Base-by-base conservation (phyloP, 208 protist genomes). In the Blastocrithidia nonstop region DNA sequence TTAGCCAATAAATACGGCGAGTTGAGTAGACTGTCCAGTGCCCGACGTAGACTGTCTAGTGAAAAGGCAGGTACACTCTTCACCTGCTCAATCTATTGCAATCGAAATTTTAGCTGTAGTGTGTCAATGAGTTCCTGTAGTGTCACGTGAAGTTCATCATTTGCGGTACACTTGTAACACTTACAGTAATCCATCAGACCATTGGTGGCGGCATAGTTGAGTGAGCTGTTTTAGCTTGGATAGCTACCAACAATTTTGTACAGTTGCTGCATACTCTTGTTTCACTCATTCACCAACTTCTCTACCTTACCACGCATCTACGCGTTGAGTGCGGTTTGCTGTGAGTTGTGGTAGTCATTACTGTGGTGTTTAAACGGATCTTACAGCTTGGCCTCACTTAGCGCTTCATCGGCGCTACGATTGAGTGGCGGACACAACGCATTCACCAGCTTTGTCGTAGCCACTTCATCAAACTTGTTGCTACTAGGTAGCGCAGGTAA, bases 321-420 rank as follows among this genome's bases (percentile, higher is more conserved):
- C 13, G 73, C 66, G 37, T 90, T 90, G 13, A 90, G 61, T 4
- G 50, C 71, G 9, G 56, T 57, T 51, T 90, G 80, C 61, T 90
- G 80, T 6, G 68, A 84, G 40, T 57, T 73, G 53, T 90, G 80
- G 62, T 80, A 86, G 36, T 58, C 50, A 17, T 56, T 31, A 7
- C 45, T 71, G 3, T 57, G 66, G 47, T 67, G 53, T 26, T 65
- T 44, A 31, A 89, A 78, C 1, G 80, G 75, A 0, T 41, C 57
- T 47, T 65, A 59, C 24, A 80, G 54, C 35, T 37, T 16, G 2
- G 60, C 65, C 24, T 51, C 39, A 1, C 25, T 26, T 6, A 68
- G 36, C 23, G 66, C 61, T 50, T 70, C 44, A 36, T 58, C 11
- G 37, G 52, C 28, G 35, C 38, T 48, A 43, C 62, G 42, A 3